Conservation (phyloP, 2,329 filamentous ascomycete species). For the Neonectria sp. region DNA sequence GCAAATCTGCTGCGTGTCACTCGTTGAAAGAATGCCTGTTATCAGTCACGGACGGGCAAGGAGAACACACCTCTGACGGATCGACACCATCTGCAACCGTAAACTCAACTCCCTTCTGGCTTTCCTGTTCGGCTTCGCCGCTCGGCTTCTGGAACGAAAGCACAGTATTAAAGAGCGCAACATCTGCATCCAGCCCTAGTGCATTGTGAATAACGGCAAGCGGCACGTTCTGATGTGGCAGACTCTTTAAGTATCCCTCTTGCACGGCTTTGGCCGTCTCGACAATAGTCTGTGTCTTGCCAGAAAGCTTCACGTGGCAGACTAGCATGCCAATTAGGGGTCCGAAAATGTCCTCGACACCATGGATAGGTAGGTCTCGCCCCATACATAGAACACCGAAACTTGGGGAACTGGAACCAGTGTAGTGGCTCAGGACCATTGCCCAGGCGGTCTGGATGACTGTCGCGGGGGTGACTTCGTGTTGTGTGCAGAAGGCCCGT, state of each 20-base stretch:
- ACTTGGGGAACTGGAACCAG: not conserved
- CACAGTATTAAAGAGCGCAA: constrained; percentile 21
- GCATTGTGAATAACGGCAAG: constrained; percentile 21
- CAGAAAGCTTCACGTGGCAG: constrained; percentile 22
- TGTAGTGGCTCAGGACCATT: constrained; percentile 10
- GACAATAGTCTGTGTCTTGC: constrained; percentile 15
- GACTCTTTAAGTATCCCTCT: constrained; percentile 10
- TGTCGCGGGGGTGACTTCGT: constrained; percentile 1
- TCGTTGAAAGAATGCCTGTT: not conserved
- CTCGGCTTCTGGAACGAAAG: constrained; percentile 26
- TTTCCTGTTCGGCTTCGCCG: not conserved
- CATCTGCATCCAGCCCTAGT: constrained; percentile 8
- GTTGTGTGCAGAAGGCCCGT: no score
- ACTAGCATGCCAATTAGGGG: constrained; percentile 18
- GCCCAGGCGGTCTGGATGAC: constrained; percentile 20
- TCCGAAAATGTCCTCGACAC: constrained; percentile 13
- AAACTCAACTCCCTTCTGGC: constrained; percentile 11
- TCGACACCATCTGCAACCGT: constrained; percentile 20
- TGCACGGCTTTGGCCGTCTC: constrained; percentile 11
- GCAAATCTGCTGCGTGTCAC: not conserved
- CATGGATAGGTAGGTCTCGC: constrained; percentile 12
- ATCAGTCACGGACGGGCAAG: not conserved
- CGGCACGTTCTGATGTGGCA: constrained; percentile 19
- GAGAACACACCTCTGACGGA: constrained; percentile 20
- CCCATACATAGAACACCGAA: constrained; percentile 17